Conservation (phyloP, 1,284 basidiomycete genomes). For the Tilletia walkeri region DNA sequence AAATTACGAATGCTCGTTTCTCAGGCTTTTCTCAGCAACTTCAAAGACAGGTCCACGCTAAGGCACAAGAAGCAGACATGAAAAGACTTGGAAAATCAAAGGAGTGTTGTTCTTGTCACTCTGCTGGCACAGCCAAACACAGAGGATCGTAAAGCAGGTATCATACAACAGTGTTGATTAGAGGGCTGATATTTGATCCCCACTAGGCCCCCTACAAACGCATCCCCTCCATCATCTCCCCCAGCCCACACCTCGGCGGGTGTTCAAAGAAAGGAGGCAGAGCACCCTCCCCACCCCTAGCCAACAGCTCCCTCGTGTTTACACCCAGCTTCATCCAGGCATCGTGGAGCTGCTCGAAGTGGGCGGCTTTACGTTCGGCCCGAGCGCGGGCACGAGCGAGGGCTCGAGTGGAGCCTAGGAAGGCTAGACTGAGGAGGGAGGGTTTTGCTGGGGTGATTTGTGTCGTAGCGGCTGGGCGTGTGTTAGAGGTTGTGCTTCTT, state of each 20-base stretch:
- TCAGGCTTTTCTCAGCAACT: no score
- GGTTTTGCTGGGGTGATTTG: background rate
- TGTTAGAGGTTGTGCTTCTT: background rate
- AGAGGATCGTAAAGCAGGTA: no score
- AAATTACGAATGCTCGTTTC: no score
- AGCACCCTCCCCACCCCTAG: background rate
- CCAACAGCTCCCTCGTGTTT: constrained; percentile 2
- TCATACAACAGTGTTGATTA: no score
- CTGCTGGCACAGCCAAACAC: no score
- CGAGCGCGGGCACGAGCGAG: background rate
- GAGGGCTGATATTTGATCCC: no score
- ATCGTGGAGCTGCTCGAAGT: background rate
- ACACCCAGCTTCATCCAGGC: background rate
- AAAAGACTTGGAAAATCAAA: no score
- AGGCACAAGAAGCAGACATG: no score
- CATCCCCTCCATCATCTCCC: background rate
- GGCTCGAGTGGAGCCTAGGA: background rate
- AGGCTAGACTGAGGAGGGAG: background rate
- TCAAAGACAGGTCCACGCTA: no score
- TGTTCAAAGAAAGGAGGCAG: constrained; percentile 1
- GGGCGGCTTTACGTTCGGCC: background rate
- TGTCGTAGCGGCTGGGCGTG: background rate
- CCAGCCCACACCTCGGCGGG: background rate
- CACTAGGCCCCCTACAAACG: no score
- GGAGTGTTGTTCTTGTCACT: no score